phyloP scores from a whole-genome alignment of 1,139 yeast species.

The Debaryomycetaceae sp. region DNA sequence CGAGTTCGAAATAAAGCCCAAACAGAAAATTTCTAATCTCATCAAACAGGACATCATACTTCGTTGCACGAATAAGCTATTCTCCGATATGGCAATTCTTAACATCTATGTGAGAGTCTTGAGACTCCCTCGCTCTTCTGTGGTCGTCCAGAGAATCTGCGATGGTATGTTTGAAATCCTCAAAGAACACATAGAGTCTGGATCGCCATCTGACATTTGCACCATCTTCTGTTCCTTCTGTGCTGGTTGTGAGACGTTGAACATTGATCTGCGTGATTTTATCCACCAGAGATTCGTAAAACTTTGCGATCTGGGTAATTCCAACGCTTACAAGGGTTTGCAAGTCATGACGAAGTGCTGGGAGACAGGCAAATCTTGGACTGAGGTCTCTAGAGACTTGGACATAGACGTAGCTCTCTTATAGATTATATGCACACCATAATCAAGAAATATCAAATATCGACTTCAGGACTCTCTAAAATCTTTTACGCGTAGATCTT shows the following conservation, averaged over 20 bases:
- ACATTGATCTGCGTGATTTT: constrained; percentile 27
- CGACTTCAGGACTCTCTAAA: neutral
- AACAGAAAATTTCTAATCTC: constrained; percentile 15
- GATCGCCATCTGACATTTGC: constrained; percentile 55
- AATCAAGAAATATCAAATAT: neutral
- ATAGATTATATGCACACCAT: constrained; percentile 11
- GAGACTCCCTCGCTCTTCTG: constrained; percentile 43
- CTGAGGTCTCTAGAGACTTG: constrained; percentile 42
- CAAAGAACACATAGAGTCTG: constrained; percentile 35
- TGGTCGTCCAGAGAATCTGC: constrained; percentile 47
- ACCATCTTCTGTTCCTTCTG: constrained; percentile 53
- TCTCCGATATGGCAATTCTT: constrained; percentile 52
- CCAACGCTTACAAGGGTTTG: constrained; percentile 47
- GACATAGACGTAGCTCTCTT: constrained; percentile 49
- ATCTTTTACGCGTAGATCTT: neutral
- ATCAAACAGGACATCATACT: constrained; percentile 38
- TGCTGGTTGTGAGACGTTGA: constrained; percentile 57
- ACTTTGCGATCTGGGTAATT: constrained; percentile 44
- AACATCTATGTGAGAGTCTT: constrained; percentile 58
- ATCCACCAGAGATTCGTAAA: constrained; percentile 36
- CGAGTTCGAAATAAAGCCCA: constrained; percentile 11
- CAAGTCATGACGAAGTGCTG: constrained; percentile 55
- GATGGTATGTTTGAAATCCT: constrained; percentile 34
- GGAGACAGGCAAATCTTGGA: constrained; percentile 58
- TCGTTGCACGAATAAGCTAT: constrained; percentile 54